Evolutionary conservation across 2,329 filamentous ascomycete species (phyloP).

Genomic region (Fusarium sp.): DNA sequence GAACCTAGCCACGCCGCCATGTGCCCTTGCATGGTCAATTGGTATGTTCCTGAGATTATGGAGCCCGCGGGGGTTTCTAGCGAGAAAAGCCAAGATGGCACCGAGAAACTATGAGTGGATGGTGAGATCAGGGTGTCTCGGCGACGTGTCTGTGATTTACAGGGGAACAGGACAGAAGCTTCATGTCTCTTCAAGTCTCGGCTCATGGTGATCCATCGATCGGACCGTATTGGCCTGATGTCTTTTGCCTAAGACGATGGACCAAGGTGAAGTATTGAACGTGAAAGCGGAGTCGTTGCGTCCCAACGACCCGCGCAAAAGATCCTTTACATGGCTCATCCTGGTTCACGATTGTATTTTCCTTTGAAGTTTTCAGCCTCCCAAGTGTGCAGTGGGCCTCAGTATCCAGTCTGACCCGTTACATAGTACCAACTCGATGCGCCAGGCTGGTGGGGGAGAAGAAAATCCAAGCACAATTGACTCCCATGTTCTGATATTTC

Average conservation of each 20-base stretch:
- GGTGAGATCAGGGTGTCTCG: constrained; percentile 6
- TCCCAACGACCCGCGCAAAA: constrained; percentile 17
- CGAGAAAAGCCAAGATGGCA: constrained; percentile 29
- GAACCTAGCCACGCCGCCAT: constrained; percentile 15
- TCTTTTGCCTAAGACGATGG: constrained; percentile 16
- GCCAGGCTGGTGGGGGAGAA: constrained; percentile 23
- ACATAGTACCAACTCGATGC: constrained; percentile 25
- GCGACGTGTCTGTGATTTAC: constrained; percentile 28
- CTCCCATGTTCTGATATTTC: constrained; percentile 10
- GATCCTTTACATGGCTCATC: constrained; percentile 38
- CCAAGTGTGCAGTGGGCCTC: constrained; percentile 25
- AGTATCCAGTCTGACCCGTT: constrained; percentile 24
- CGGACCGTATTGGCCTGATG: constrained; percentile 23
- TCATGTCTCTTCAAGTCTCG: constrained; percentile 11
- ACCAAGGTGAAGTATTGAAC: constrained; percentile 13
- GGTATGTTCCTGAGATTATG: constrained; percentile 40
- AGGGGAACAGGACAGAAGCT: constrained; percentile 19
- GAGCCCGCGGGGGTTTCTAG: constrained; percentile 7
- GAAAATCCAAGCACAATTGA: constrained; percentile 5
- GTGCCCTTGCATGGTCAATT: constrained; percentile 40
- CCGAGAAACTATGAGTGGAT: constrained; percentile 24
- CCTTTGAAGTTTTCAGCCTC: constrained; percentile 17
- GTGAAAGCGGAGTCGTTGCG: constrained; percentile 24
- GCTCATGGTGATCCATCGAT: constrained; percentile 25
- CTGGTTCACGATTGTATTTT: constrained; percentile 27